phyloP scores from a whole-genome alignment of 2,329 filamentous ascomycete genomes.

The Uncinocarpus reesii region DNA sequence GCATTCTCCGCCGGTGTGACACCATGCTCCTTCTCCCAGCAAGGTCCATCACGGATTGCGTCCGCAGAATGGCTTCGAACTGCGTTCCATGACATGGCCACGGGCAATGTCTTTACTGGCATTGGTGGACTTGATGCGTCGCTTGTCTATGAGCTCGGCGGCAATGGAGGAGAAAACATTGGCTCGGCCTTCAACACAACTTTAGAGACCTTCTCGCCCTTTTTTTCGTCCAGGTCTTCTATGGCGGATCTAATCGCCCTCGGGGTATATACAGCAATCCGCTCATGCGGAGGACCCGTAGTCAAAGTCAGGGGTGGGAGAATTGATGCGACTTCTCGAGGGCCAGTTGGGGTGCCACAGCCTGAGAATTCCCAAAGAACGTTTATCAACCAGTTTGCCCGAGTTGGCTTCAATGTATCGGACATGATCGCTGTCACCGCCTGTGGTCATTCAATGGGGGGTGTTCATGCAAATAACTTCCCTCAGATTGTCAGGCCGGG shows the following conservation, averaged over 20 bases:
- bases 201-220: slow-evolving; percentile 10
- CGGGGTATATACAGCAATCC: slow-evolving; percentile 13
- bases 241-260: slow-evolving; percentile 16
- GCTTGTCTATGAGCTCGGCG: slow-evolving; percentile 13
- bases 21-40: slow-evolving; percentile 12
- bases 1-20: slow-evolving; percentile 15
- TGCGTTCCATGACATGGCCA: slow-evolving; percentile 14
- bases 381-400: slow-evolving; percentile 16
- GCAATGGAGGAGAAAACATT: slow-evolving; percentile 15
- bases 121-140: slow-evolving; percentile 15
- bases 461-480: slow-evolving; percentile 13
- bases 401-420: slow-evolving; percentile 12
- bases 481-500: slow-evolving; percentile 11
- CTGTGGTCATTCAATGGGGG: slow-evolving; percentile 15
- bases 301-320: slow-evolving; percentile 12
- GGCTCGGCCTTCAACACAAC: slow-evolving; percentile 14
- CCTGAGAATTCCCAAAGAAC: slow-evolving; percentile 14
- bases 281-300: slow-evolving; percentile 15
- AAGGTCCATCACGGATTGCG: slow-evolving; percentile 11
- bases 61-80: slow-evolving; percentile 16
- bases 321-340: slow-evolving; percentile 12
- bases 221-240: slow-evolving; percentile 12
- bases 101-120: slow-evolving; percentile 13
- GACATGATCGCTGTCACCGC: slow-evolving; percentile 15
- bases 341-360: slow-evolving; percentile 12